Conservation (phyloP, 106 monocot genomes). For the Allium fistulosum region DNA sequence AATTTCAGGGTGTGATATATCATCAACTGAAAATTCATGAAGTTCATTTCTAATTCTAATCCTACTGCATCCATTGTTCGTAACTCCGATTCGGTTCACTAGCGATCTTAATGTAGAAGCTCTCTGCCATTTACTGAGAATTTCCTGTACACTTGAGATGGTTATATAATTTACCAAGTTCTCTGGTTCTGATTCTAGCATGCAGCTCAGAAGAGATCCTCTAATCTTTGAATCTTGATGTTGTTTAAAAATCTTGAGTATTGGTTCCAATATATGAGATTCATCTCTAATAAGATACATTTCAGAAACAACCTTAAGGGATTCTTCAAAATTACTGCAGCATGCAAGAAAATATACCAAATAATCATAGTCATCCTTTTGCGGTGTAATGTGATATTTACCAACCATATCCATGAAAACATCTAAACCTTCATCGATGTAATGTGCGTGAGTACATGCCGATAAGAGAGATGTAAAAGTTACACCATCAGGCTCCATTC, state of each 20-base stretch:
- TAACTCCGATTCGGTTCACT: conserved; percentile 8
- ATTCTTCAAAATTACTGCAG: conserved; percentile 14
- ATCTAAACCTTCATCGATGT: conserved; percentile 16
- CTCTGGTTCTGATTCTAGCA: conserved; percentile 12
- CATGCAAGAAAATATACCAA: conserved; percentile 11
- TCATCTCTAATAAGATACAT: conserved; percentile 17
- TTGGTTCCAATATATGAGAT: conserved; percentile 13
- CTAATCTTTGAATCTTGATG: conserved; percentile 1
- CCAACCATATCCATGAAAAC: conserved; percentile 22
- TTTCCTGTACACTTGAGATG: conserved; percentile 12
- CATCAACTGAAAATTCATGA: conserved; percentile 8
- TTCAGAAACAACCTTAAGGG: conserved; percentile 6
- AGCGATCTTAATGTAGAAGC: conserved; percentile 8
- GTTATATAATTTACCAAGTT: conserved; percentile 14
- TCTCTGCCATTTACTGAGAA: conserved; percentile 17
- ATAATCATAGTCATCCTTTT: conserved; percentile 22
- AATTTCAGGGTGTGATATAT: conserved; percentile 7
- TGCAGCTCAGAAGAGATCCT: conserved; percentile 7
- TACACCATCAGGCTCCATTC: conserved; percentile 12
- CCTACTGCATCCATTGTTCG: conserved; percentile 18
- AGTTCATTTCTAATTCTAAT: conserved; percentile 18
- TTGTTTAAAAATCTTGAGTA: conserved; percentile 14
- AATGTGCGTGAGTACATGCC: conserved; percentile 21
- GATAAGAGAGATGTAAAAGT: conserved; percentile 25
- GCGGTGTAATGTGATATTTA: conserved; percentile 1